Percentiles rank a stretch among this genome's conserved stretches.
These are phyloP conservation scores for Ophiostoma quercus DNA, from an alignment of 2,329 filamentous ascomycete genomes.

Conservation along the genomic window DNA sequence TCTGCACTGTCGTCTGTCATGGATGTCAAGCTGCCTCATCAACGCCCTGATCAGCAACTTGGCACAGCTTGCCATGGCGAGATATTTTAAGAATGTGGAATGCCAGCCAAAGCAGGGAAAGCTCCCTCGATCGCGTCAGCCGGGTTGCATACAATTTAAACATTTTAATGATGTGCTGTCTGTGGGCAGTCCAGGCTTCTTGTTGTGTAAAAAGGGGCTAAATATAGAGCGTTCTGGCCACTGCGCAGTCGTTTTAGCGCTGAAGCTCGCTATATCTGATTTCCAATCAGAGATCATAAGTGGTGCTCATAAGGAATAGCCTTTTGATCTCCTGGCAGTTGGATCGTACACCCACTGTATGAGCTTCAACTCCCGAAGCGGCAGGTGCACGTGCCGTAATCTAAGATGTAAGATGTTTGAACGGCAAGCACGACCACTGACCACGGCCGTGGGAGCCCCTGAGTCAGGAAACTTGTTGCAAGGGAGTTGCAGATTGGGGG, in stretches of 20 bases:
- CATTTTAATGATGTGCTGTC: slow-evolving; percentile 1
- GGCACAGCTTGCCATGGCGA: too few species aligned
- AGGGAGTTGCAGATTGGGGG: background rate
- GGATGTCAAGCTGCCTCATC: background rate
- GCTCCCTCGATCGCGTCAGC: slow-evolving; percentile 5
- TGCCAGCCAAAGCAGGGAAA: background rate
- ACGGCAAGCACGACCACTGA: background rate
- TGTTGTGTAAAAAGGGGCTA: slow-evolving; percentile 2
- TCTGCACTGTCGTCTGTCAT: background rate
- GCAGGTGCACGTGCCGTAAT: slow-evolving; percentile 10
- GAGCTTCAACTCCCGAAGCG: slow-evolving; percentile 12
- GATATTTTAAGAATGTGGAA: background rate
- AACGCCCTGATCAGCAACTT: background rate
- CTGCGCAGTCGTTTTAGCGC: background rate
- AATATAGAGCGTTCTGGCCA: slow-evolving; percentile 2
- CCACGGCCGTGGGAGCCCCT: background rate
- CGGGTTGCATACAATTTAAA: background rate
- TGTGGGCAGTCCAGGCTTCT: background rate
- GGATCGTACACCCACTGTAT: background rate
- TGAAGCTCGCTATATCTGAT: background rate
- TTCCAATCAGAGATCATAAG: background rate
- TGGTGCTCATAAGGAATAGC: background rate
- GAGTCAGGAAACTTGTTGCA: slow-evolving; percentile 4
- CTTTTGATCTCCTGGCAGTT: background rate
- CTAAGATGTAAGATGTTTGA: background rate